Conservation (phyloP, 371 early-diverging fungal species). For the Haplosporangium sp. region DNA sequence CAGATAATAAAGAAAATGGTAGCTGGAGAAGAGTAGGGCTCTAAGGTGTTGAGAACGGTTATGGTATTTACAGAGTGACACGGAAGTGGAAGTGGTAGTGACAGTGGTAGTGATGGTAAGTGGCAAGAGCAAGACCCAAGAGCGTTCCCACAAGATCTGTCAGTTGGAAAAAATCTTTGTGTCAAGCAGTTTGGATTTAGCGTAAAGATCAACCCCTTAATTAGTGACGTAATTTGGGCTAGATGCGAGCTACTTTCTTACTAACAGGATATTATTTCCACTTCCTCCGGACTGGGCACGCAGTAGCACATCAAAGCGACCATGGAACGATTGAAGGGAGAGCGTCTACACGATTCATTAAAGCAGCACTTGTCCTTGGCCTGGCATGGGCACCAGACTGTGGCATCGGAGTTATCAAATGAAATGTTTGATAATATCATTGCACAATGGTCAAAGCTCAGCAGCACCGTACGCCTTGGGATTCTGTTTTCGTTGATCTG, state of each 20-base stretch:
- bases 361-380: conserved; percentile 39
- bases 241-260: too few species aligned
- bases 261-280: too few species aligned
- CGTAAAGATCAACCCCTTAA: too few species aligned
- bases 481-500: conserved; percentile 51
- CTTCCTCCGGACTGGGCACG: too few species aligned
- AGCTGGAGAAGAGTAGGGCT: background rate
- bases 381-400: conserved; percentile 54
- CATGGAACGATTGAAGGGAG: conserved; percentile 50
- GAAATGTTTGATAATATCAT: conserved; percentile 47
- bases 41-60: background rate
- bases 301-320: background rate
- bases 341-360: conserved; percentile 47
- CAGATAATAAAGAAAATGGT: background rate
- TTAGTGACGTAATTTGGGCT: too few species aligned
- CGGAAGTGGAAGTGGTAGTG: too few species aligned
- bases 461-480: conserved; percentile 29
- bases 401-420: conserved; percentile 42
- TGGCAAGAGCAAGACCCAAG: too few species aligned
- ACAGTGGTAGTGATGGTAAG: too few species aligned
- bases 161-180: too few species aligned
- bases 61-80: too few species aligned
- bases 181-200: too few species aligned
- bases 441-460: conserved; percentile 44
- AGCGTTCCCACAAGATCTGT: too few species aligned